A percentile compares a stretch with the other conserved stretches of the same genome.
These are phyloP conservation scores for Chrysoporthe puriensis DNA, from an alignment of 2,329 filamentous ascomycete genomes.

Conservation along the genomic window DNA sequence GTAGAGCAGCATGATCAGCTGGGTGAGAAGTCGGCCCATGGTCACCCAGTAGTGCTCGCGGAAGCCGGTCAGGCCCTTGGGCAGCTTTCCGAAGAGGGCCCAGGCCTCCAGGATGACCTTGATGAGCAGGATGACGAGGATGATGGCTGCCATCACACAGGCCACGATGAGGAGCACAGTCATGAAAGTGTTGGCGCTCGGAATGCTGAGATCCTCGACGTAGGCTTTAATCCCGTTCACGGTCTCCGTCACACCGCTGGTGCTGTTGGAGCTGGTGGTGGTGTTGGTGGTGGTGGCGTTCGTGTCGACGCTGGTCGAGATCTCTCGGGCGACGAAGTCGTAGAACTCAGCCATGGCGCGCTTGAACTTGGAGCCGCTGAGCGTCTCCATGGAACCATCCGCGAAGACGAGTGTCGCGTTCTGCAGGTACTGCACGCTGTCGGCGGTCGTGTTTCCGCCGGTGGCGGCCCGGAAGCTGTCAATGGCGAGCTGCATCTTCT, in stretches of 20 bases:
- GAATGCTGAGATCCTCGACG: constrained; percentile 82
- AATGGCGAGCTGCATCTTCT: constrained; percentile 77
- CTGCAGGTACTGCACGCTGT: constrained; percentile 74
- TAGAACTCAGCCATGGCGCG: constrained; percentile 55
- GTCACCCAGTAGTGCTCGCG: constrained; percentile 96
- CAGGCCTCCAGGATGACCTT: constrained; percentile 91
- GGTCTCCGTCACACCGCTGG: constrained; percentile 44
- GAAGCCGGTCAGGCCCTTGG: constrained; percentile 78
- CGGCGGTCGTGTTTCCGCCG: constrained; percentile 83
- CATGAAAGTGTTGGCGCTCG: constrained; percentile 93
- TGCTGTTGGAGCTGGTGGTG: constrained; percentile 30
- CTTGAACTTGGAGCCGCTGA: constrained; percentile 51
- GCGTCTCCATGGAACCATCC: constrained; percentile 57
- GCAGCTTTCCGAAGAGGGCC: constrained; percentile 88
- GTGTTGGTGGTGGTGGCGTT: constrained; percentile 33
- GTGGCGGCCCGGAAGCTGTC: constrained; percentile 80
- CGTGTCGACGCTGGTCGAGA: constrained; percentile 50
- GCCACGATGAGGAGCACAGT: constrained; percentile 87
- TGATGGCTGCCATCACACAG: constrained; percentile 81
- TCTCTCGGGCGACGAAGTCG: constrained; percentile 57
- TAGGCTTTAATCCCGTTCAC: constrained; percentile 82
- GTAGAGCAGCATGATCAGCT: constrained; percentile 88
- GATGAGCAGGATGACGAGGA: constrained; percentile 82
- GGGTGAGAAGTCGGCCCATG: constrained; percentile 85
- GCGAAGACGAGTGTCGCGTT: constrained; percentile 77